Base-by-base conservation (phyloP, 192 early-diverging fungal species). In the Ambispora gerdemannii region DNA sequence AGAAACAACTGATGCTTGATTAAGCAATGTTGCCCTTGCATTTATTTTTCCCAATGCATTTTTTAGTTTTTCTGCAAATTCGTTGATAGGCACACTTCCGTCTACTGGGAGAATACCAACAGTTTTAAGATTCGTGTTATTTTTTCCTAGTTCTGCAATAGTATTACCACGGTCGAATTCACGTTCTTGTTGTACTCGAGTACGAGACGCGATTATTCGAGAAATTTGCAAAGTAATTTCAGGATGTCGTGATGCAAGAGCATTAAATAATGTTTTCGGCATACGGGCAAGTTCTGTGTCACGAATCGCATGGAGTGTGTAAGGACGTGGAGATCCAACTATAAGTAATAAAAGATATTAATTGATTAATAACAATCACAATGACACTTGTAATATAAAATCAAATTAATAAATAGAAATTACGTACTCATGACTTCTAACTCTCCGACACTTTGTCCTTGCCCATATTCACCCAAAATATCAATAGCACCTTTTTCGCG, bases 271-370 rank as follows among this genome's bases (percentile, higher is more conserved):
- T 0, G 95, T 93, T 53, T 92, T 93, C 4, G 97, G 97, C 80
- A 99, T 91, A 13, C 96, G 86, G 22, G 94, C 94, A 25, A 98
- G 84, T 79, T 99, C 96, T 0, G 94, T 89, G 74, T 98, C 97
- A 49, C 97, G 90, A 70, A 99, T 99, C 1, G 97, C 97, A 71
- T 99, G 96, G 27, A 98, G 81, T 4, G 94, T 99, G 22, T 88
- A 89, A 20, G 85, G 85, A 50, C 91, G 87, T 2, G 86, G 84
- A 13, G 83, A 78, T 30, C 78, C 83, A 73, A 84, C 80, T 81
- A 67, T 11, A 2, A 15, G 28, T 49, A 52, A 13, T 58, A 25
- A 58, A 11, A 58, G 27, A 58, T 25, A n/a, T 32, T 13, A 62
- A 62, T 30, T 31, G 17, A 62, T 33, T 7, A 34, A 22, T n/a